These are phyloP conservation scores for Hypocreales sp. DNA, from an alignment of 2,329 filamentous ascomycete genomes.

Conservation along the genomic window DNA sequence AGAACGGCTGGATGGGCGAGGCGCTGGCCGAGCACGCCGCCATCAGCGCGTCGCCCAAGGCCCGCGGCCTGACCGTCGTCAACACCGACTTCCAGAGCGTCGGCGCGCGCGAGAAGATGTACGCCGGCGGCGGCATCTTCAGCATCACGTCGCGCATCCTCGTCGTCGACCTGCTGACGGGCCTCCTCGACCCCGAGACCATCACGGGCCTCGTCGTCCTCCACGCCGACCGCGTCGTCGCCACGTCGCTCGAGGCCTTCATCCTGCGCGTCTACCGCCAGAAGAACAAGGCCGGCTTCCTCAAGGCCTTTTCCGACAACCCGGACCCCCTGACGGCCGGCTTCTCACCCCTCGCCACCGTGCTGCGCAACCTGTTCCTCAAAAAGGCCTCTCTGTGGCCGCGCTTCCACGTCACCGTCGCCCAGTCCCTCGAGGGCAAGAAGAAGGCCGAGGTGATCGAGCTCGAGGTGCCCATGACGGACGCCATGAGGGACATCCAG, in stretches of 20 bases:
- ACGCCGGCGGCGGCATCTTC: conserved; percentile 76
- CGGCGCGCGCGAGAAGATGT: conserved; percentile 78
- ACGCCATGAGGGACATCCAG: conserved; percentile 84
- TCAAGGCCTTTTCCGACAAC: conserved; percentile 91
- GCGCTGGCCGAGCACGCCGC: conserved; percentile 90
- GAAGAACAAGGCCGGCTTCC: conserved; percentile 82
- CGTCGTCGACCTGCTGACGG: conserved; percentile 84
- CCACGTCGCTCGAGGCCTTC: conserved; percentile 86
- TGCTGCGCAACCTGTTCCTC: conserved; percentile 82
- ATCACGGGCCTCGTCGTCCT: conserved; percentile 78
- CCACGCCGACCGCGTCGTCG: conserved; percentile 74
- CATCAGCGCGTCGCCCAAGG: conserved; percentile 67
- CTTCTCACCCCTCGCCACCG: conserved; percentile 74
- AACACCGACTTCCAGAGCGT: conserved; percentile 92
- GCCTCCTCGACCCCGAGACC: conserved; percentile 62
- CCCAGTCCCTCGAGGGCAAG: conserved; percentile 76
- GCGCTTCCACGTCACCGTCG: conserved; percentile 81
- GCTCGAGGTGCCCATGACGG: conserved; percentile 89
- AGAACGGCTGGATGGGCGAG: conserved; percentile 96
- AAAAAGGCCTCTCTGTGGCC: conserved; percentile 84
- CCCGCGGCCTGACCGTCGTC: conserved; percentile 75
- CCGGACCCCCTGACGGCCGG: conserved; percentile 82
- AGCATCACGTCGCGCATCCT: conserved; percentile 93
- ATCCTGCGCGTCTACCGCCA: conserved; percentile 88
- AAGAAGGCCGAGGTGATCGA: conserved; percentile 96